phyloP scores from a whole-genome alignment of 352 stramenopile genomes.

The Phytophthora cryptogea region DNA sequence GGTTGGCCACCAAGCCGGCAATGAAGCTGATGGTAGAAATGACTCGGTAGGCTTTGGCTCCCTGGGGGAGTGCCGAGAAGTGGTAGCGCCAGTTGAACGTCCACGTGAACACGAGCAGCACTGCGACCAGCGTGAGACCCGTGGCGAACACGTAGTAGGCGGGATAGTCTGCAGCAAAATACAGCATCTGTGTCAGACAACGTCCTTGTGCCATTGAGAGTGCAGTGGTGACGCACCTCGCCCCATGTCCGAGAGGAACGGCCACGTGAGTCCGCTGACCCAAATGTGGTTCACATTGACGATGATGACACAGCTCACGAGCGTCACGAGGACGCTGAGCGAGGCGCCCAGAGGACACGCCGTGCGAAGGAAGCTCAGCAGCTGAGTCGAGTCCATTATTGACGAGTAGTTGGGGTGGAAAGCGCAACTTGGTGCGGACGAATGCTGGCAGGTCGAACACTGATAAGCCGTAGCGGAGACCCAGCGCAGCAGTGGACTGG shows the following conservation, averaged over 20 bases:
- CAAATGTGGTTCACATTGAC: conserved; percentile 59
- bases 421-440: neutral
- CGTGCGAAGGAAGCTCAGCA: conserved; percentile 30
- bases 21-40: conserved; percentile 33
- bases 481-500: neutral
- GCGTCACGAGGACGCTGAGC: conserved; percentile 44
- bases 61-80: conserved; percentile 29
- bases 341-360: conserved; percentile 46
- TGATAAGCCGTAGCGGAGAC: conserved; percentile 13
- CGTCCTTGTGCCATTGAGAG: no score
- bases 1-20: conserved; percentile 45
- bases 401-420: no score
- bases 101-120: conserved; percentile 54
- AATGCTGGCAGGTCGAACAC: conserved; percentile 17
- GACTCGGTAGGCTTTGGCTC: conserved; percentile 25
- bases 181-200: conserved; percentile 1
- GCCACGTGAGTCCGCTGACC: conserved; percentile 56
- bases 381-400: conserved; percentile 25
- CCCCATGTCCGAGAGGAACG: conserved; percentile 68
- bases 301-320: conserved; percentile 62
- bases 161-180: conserved; percentile 36
- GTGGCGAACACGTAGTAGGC: conserved; percentile 66
- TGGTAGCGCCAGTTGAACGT: conserved; percentile 61
- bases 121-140: conserved; percentile 49
- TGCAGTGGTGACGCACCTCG: conserved; percentile 34